Conservation (phyloP, 306 rosid species). For the Begonia peltatifolia region DNA sequence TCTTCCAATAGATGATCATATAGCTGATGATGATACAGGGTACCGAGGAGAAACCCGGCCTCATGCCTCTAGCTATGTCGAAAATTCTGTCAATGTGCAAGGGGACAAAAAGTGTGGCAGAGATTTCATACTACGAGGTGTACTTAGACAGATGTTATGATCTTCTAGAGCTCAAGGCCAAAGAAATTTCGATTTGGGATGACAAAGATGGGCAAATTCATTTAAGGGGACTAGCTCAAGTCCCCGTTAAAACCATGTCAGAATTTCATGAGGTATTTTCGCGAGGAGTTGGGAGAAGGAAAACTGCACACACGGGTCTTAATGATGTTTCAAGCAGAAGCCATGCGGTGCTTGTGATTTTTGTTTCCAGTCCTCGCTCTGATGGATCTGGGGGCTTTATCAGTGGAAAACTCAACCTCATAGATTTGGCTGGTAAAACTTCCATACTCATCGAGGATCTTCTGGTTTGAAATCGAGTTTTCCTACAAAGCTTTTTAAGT, state of each 20-base stretch:
- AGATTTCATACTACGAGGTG: conserved; percentile 80
- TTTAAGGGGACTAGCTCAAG: conserved; percentile 61
- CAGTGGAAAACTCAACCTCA: conserved; percentile 81
- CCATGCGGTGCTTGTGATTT: conserved; percentile 80
- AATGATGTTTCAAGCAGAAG: conserved; percentile 94
- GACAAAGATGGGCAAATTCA: conserved; percentile 84
- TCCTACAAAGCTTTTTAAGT: no score
- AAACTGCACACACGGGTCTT: conserved; percentile 71
- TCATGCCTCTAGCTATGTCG: conserved; percentile 68
- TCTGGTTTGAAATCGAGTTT: no score
- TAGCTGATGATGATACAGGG: conserved; percentile 43
- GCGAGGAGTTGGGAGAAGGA: conserved; percentile 59
- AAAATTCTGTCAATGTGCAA: conserved; percentile 42
- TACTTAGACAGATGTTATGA: conserved; percentile 85
- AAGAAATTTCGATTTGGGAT: conserved; percentile 65
- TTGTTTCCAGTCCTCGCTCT: conserved; percentile 34
- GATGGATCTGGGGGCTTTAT: conserved; percentile 22
- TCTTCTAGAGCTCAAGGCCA: conserved; percentile 62
- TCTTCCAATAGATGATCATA: no score
- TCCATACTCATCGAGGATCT: background rate
- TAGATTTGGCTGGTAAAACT: conserved; percentile 70
- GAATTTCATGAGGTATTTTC: conserved; percentile 51
- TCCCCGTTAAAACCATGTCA: conserved; percentile 41
- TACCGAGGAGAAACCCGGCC: conserved; percentile 58
- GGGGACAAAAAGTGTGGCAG: conserved; percentile 35